Conservation (phyloP, 2,329 filamentous ascomycete species). For the Amauroascus niger region DNA sequence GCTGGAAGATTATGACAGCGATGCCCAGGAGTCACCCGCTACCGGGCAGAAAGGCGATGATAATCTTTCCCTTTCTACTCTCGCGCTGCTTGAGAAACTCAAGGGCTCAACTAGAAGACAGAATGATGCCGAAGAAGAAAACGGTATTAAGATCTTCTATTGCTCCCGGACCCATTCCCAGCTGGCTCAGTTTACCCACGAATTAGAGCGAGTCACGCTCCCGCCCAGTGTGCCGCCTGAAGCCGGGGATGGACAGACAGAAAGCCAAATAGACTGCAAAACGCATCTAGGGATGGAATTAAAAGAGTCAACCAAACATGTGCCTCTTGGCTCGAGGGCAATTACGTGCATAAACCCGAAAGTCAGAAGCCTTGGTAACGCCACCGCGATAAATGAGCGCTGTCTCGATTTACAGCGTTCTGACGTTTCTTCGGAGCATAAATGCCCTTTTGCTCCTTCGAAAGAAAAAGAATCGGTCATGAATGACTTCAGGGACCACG, state of each 20-base stretch:
- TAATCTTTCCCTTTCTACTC: constrained; percentile 63
- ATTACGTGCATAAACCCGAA: constrained; percentile 81
- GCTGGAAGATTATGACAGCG: constrained; percentile 64
- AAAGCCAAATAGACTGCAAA: constrained; percentile 11
- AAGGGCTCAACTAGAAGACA: constrained; percentile 36
- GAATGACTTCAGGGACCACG: constrained; percentile 73
- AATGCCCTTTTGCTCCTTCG: constrained; percentile 68
- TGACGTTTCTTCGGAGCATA: constrained; percentile 50
- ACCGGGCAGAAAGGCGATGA: constrained; percentile 27
- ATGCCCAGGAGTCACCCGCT: constrained; percentile 37
- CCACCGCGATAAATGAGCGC: constrained; percentile 82
- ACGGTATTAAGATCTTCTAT: constrained; percentile 78
- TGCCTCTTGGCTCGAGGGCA: constrained; percentile 77
- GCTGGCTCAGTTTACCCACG: constrained; percentile 74
- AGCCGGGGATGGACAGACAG: constrained; percentile 20
- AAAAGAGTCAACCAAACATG: constrained; percentile 61
- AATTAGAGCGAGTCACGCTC: constrained; percentile 67
- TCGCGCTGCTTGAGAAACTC: constrained; percentile 60
- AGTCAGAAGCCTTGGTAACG: constrained; percentile 58
- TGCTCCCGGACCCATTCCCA: constrained; percentile 91
- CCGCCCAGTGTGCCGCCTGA: constrained; percentile 58
- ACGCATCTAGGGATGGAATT: constrained; percentile 23
- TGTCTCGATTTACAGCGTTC: constrained; percentile 84
- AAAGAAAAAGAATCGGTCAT: constrained; percentile 63
- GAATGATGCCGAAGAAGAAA: constrained; percentile 44